Conservation (phyloP, 2,329 filamentous ascomycete species). For the Neurospora crassa region DNA sequence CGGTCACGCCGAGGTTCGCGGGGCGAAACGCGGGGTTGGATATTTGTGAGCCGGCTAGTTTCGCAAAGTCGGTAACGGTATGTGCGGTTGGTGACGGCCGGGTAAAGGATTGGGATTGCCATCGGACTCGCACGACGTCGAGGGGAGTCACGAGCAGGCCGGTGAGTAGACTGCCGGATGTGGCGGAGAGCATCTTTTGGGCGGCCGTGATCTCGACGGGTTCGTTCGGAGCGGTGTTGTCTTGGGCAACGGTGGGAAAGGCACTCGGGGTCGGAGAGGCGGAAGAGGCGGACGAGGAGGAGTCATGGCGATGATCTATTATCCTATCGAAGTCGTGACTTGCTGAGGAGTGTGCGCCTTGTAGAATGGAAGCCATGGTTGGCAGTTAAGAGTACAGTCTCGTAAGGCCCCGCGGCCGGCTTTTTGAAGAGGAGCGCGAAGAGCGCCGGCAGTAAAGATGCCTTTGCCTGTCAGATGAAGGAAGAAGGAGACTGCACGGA, state of each 20-base stretch:
- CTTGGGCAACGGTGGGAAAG: constrained; percentile 18
- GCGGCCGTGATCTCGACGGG: constrained; percentile 62
- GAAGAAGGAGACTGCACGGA: not conserved
- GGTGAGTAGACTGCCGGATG: constrained; percentile 81
- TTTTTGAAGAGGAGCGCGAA: not conserved
- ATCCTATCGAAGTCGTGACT: constrained; percentile 31
- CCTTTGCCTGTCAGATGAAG: not conserved
- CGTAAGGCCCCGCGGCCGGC: not conserved
- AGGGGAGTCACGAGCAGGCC: constrained; percentile 88
- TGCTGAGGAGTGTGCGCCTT: constrained; percentile 13
- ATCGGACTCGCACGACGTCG: constrained; percentile 88
- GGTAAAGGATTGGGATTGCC: constrained; percentile 67
- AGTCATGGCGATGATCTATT: constrained; percentile 22
- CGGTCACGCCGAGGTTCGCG: constrained; percentile 77
- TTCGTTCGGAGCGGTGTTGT: constrained; percentile 30
- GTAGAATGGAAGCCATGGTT: constrained; percentile 13
- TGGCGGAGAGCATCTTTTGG: constrained; percentile 93
- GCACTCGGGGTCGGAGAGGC: constrained; percentile 20
- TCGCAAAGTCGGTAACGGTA: constrained; percentile 33
- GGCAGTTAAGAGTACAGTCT: not conserved
- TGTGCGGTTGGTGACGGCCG: constrained; percentile 34
- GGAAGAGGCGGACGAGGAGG: constrained; percentile 12
- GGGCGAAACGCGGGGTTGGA: constrained; percentile 58
- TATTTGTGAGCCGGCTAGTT: constrained; percentile 42
- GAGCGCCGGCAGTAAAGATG: not conserved